Conservation (phyloP, 257 asterid species). For the Vinca minor region DNA sequence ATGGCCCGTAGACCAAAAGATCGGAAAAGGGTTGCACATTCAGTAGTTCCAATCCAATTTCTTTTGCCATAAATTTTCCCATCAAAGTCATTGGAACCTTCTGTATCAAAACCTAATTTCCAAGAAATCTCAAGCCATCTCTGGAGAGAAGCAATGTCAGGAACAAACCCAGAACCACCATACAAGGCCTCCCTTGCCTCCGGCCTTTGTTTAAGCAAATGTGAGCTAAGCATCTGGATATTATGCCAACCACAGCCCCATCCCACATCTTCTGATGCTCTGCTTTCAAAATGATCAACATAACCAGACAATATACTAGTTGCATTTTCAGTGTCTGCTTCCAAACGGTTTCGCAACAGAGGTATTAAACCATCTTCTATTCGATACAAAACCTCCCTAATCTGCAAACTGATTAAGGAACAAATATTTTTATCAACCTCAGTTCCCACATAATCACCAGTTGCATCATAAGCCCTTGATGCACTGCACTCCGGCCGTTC, state of each 20-base stretch:
- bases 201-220: constrained; percentile 51
- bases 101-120: constrained; percentile 65
- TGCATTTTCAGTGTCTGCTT: constrained; percentile 42
- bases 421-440: constrained; percentile 23
- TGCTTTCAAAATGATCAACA: constrained; percentile 71
- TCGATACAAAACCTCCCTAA: constrained; percentile 30
- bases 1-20: constrained; percentile 81
- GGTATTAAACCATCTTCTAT: constrained; percentile 50
- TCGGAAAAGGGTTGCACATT: constrained; percentile 83
- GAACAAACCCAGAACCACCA: constrained; percentile 82
- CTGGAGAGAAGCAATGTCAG: constrained; percentile 66
- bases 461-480: constrained; percentile 18
- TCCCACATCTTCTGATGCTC: constrained; percentile 47
- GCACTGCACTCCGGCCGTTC: constrained; percentile 27
- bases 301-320: constrained; percentile 50
- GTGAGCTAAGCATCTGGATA: constrained; percentile 91
- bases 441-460: constrained; percentile 17
- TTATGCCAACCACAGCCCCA: constrained; percentile 99
- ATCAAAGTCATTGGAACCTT: constrained; percentile 61
- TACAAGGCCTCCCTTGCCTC: constrained; percentile 52
- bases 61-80: constrained; percentile 50
- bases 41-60: constrained; percentile 86
- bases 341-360: constrained; percentile 53
- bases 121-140: constrained; percentile 89
- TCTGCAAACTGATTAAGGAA: constrained; percentile 33